phyloP scores from a whole-genome alignment of 345 rosid genomes.

The Clausena lansium region DNA sequence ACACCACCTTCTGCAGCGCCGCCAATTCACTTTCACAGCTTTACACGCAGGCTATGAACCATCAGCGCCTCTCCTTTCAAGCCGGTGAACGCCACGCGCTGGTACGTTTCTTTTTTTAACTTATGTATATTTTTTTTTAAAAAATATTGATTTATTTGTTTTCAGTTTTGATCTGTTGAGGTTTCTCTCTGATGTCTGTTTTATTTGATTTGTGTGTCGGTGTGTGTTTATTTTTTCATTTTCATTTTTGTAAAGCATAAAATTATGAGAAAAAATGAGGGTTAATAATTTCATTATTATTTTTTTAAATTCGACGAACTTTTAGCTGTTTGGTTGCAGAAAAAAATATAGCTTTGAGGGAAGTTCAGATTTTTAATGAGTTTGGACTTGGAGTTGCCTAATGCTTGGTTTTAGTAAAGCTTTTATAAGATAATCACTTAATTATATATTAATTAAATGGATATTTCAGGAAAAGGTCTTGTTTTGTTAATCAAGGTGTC shows the following conservation, averaged over 20 bases:
- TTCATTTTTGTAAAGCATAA: background rate
- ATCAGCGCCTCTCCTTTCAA: conserved; percentile 73
- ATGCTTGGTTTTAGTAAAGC: background rate
- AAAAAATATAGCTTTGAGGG: background rate
- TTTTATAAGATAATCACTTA: background rate
- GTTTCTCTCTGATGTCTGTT: background rate
- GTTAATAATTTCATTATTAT: background rate
- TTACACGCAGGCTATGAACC: conserved; percentile 74
- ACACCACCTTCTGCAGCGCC: conserved; percentile 81
- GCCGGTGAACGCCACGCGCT: conserved; percentile 76
- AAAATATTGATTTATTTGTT: background rate
- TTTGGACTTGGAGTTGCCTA: background rate
- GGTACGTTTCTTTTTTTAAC: conserved; percentile 26
- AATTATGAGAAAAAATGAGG: background rate
- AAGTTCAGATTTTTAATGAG: background rate
- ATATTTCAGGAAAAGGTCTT: background rate
- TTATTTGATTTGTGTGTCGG: background rate
- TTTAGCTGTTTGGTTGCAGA: conserved; percentile 1
- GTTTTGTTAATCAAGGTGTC: background rate
- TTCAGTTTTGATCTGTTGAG: background rate
- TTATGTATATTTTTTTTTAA: no score
- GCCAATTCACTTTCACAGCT: conserved; percentile 97
- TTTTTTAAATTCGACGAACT: background rate
- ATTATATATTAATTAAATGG: background rate
- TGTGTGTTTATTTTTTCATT: background rate